These are phyloP conservation scores for Amauroascus verrucosus DNA, from an alignment of 2,329 filamentous ascomycete species.

Conservation along the genomic window DNA sequence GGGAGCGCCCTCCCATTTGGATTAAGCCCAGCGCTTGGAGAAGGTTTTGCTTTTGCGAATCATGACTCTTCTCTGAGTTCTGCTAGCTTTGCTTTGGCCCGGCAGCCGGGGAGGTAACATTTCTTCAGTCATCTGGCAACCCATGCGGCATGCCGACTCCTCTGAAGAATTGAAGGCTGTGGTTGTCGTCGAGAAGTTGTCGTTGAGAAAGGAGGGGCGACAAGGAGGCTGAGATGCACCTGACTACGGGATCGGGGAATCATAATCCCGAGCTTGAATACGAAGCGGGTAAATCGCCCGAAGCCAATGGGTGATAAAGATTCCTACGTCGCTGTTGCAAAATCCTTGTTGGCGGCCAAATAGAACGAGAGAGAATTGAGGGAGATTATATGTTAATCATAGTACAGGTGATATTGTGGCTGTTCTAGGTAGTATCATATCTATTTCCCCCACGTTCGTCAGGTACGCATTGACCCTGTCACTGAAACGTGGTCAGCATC, in stretches of 20 bases:
- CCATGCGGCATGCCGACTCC: not conserved
- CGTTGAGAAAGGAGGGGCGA: too few relatives aligned
- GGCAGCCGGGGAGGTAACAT: not conserved
- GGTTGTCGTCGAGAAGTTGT: not conserved
- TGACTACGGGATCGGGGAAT: not conserved
- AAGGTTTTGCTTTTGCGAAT: not conserved
- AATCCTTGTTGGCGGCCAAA: not conserved
- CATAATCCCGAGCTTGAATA: not conserved
- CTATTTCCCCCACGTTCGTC: not conserved
- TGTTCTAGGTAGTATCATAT: too few relatives aligned
- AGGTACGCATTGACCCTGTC: not conserved
- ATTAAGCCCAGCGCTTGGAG: conserved; percentile 4
- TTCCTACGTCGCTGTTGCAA: too few relatives aligned
- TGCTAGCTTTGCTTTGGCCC: not conserved
- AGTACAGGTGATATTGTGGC: not conserved
- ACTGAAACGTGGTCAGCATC: not conserved
- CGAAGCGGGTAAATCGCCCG: too few relatives aligned
- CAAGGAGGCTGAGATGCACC: too few relatives aligned
- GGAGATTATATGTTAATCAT: not conserved
- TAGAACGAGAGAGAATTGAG: not conserved
- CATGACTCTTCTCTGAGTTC: not conserved
- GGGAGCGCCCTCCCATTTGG: conserved; percentile 5
- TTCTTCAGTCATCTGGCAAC: not conserved
- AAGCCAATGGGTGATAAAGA: too few relatives aligned
- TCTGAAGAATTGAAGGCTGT: not conserved